These are phyloP conservation scores for Rosa chinensis DNA, from an alignment of 306 rosid species.

Conservation along the genomic window DNA sequence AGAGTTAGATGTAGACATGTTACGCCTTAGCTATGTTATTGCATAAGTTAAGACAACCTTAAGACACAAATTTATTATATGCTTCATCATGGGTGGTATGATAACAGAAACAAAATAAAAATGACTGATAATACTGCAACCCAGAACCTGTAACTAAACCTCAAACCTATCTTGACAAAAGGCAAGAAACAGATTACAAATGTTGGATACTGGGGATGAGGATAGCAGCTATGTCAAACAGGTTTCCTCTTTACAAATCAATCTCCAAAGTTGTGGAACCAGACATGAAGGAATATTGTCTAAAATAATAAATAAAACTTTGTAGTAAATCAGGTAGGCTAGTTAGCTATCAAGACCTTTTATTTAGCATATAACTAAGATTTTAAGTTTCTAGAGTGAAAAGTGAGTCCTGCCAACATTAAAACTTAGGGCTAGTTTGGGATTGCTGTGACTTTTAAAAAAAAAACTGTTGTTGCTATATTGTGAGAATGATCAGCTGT, in stretches of 20 bases:
- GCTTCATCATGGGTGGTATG: background rate
- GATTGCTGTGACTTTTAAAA: no score
- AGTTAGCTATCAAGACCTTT: background rate
- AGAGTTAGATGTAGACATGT: background rate
- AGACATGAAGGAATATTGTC: background rate
- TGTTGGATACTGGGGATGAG: background rate
- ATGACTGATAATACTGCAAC: background rate
- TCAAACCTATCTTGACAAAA: background rate
- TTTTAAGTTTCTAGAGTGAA: background rate
- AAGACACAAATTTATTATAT: background rate
- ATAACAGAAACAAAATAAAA: background rate
- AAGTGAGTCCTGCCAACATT: background rate
- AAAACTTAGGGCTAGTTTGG: background rate
- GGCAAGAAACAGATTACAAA: background rate
- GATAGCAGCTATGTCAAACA: background rate
- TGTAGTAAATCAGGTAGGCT: background rate
- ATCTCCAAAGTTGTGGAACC: background rate
- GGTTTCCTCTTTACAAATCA: background rate
- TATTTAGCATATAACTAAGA: background rate
- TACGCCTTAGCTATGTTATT: background rate
- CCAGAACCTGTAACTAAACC: background rate
- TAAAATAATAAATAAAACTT: background rate
- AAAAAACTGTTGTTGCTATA: no score
- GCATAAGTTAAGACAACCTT: background rate
- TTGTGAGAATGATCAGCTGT: no score